Conservation (phyloP, 257 asterid species). For the Galeopsis tetrahit region DNA sequence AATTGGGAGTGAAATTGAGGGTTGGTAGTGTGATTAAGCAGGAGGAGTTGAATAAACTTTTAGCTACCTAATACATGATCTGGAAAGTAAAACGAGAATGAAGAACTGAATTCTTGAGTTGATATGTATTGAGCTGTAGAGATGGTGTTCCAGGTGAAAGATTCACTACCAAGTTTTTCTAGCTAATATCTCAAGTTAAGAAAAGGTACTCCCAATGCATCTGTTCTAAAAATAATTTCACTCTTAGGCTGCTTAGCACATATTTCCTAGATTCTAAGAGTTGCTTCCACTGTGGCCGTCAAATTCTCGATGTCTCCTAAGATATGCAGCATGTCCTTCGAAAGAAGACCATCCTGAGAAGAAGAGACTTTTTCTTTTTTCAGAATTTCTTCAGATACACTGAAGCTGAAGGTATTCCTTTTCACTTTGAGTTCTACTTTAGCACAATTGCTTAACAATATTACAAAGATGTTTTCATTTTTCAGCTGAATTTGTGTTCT, state of each 20-base stretch:
- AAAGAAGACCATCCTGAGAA: too few species aligned
- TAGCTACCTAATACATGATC: not conserved
- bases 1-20: too few species aligned
- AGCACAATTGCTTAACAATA: too few species aligned
- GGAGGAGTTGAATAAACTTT: not conserved
- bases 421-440: too few species aligned
- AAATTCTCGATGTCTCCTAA: not conserved
- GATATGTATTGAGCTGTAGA: not conserved
- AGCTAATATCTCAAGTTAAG: not conserved
- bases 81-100: not conserved
- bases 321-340: too few species aligned
- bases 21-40: too few species aligned
- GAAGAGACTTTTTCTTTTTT: too few species aligned
- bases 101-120: not conserved
- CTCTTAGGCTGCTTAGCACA: not conserved
- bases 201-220: not conserved
- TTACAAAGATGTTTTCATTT: too few species aligned
- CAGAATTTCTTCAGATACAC: slow-evolving; percentile 11
- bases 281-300: not conserved
- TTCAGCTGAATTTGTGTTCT: too few species aligned
- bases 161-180: not conserved
- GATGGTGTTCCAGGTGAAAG: not conserved
- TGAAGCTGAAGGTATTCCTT: too few species aligned
- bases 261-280: slow-evolving; percentile 10
- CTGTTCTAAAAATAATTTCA: not conserved